phyloP scores from a whole-genome alignment of 805 yeast species.

The Candida xiaguanensis region DNA sequence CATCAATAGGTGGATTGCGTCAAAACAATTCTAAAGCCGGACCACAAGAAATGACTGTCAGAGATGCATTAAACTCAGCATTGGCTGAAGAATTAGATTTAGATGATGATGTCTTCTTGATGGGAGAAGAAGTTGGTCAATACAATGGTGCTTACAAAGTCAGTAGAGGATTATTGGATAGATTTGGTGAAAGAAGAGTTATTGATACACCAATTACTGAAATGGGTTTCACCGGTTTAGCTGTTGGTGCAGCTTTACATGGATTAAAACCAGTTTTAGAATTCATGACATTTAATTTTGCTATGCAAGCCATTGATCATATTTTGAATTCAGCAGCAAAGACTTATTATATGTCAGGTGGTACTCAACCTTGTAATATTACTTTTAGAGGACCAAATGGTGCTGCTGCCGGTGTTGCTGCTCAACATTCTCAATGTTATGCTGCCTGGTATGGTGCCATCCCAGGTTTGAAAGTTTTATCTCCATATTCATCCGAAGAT shows the following conservation, averaged over 20 bases:
- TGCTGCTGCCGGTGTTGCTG: constrained; percentile 99
- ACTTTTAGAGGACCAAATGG: constrained; percentile 99
- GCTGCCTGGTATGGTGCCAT: constrained; percentile 97
- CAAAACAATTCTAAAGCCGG: constrained; percentile 48
- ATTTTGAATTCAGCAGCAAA: constrained; percentile 98
- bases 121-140: constrained; percentile 99
- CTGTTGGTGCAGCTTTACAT: constrained; percentile 94
- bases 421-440: constrained; percentile 98
- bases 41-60: constrained; percentile 72
- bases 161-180: constrained; percentile 90
- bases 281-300: constrained; percentile 98
- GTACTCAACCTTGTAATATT: constrained; percentile 94
- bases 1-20: constrained; percentile 21
- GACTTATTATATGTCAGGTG: constrained; percentile 99
- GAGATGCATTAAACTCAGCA: constrained; percentile 95
- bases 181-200: constrained; percentile 91
- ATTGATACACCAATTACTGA: constrained; percentile 98
- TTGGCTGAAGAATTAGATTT: constrained; percentile 96
- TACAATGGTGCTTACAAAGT: constrained; percentile 99
- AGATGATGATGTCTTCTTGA: constrained; percentile 87
- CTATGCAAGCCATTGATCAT: constrained; percentile 99
- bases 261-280: constrained; percentile 97
- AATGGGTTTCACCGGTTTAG: constrained; percentile 96
- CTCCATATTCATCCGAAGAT: constrained; percentile 95
- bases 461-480: constrained; percentile 95